phyloP scores from a whole-genome alignment of 2,329 filamentous ascomycete species.

The Nigrospora oryzae region DNA sequence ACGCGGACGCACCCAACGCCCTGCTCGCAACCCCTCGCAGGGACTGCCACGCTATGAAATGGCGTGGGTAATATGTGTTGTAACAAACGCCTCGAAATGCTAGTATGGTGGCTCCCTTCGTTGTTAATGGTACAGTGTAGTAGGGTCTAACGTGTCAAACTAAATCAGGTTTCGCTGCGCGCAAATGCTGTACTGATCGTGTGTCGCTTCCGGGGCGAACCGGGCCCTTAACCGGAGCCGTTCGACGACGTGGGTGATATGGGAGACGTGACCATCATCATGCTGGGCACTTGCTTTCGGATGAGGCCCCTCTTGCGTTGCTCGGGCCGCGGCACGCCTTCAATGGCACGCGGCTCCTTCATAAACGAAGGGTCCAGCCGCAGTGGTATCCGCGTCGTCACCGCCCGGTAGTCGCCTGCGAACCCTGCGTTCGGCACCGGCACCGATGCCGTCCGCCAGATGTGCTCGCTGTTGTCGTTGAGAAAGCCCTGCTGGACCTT shows the following conservation, averaged over 20 bases:
- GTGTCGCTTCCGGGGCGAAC: no score
- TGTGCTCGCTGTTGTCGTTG: slow-evolving; percentile 65
- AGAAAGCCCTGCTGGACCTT: slow-evolving; percentile 53
- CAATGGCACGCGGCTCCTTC: slow-evolving; percentile 85
- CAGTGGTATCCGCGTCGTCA: slow-evolving; percentile 62
- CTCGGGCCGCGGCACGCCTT: slow-evolving; percentile 67
- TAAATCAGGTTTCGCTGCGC: no score
- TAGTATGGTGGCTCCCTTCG: no score
- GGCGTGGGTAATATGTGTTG: no score
- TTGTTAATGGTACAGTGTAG: no score
- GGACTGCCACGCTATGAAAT: no score
- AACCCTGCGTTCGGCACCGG: slow-evolving; percentile 54
- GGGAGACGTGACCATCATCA: slow-evolving; percentile 19
- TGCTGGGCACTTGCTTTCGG: slow-evolving; percentile 45
- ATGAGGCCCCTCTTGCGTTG: slow-evolving; percentile 40
- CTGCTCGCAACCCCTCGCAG: no score
- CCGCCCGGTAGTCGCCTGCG: slow-evolving; percentile 51
- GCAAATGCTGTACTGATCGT: no score
- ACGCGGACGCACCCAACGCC: no score
- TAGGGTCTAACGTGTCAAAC: no score
- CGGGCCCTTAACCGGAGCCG: not conserved
- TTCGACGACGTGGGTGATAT: slow-evolving; percentile 14
- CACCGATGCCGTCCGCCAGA: slow-evolving; percentile 64
- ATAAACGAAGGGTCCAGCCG: slow-evolving; percentile 81
- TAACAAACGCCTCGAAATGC: no score